Conservation (phyloP, 176 grass and related monocot species). For the Triticum turgidum region DNA sequence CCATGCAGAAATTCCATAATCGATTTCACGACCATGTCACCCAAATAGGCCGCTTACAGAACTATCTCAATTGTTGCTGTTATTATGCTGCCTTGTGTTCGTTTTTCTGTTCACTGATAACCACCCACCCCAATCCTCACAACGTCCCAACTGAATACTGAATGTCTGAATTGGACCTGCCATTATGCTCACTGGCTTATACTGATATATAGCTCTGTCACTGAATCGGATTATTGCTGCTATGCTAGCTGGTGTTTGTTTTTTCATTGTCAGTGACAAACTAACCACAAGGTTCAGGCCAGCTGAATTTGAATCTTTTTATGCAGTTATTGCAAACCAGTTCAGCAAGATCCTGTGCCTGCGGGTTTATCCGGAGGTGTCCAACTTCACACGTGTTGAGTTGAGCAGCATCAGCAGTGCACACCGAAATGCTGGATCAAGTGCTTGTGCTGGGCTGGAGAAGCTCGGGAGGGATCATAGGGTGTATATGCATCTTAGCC, state of each 20-base stretch:
- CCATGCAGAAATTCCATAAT: background rate
- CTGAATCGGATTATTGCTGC: too few species aligned
- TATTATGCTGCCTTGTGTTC: background rate
- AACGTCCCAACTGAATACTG: background rate
- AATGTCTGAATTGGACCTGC: too few species aligned
- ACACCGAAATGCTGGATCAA: conserved; percentile 12
- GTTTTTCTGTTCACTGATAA: background rate
- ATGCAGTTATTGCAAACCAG: conserved; percentile 44
- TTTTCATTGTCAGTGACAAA: background rate
- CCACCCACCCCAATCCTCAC: background rate
- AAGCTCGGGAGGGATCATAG: conserved; percentile 36
- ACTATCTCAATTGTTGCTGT: background rate
- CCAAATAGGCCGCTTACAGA: background rate
- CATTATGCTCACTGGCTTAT: too few species aligned
- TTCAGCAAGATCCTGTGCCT: conserved; percentile 61
- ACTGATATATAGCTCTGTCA: too few species aligned
- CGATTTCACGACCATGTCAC: background rate
- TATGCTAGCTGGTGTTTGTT: background rate
- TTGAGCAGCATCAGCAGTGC: background rate
- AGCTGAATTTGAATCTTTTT: background rate
- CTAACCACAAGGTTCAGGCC: background rate
- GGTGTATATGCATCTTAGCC: conserved; percentile 45
- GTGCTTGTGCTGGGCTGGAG: conserved; percentile 23
- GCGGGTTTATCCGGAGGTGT: conserved; percentile 43
- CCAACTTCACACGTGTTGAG: conserved; percentile 41